Evolutionary conservation across 2,329 filamentous ascomycete species (phyloP).

Genomic region (Verticillium isaacii): DNA sequence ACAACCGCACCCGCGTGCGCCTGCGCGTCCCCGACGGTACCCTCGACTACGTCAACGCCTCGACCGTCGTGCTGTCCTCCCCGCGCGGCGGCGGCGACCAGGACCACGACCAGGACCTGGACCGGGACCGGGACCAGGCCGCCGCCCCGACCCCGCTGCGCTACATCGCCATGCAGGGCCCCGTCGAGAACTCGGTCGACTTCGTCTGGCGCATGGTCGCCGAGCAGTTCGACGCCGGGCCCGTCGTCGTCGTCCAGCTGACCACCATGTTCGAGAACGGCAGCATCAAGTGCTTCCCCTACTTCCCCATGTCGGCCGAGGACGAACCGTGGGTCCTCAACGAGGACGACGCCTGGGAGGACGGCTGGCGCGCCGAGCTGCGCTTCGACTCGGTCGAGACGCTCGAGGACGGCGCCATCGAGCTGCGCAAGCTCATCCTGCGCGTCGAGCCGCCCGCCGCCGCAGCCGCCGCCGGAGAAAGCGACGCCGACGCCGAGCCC

Average conservation of each 20-base stretch:
- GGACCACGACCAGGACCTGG: no score
- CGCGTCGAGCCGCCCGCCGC: slow-evolving; percentile 30
- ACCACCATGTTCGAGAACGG: slow-evolving; percentile 79
- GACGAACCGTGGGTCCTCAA: slow-evolving; percentile 54
- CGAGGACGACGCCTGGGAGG: slow-evolving; percentile 57
- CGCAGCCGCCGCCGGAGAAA: neutral
- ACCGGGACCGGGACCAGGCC: slow-evolving; percentile 14
- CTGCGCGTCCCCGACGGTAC: slow-evolving; percentile 70
- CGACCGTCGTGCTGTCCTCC: slow-evolving; percentile 56
- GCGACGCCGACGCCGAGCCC: slow-evolving; percentile 18
- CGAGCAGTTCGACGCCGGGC: slow-evolving; percentile 60
- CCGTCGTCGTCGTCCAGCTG: slow-evolving; percentile 88
- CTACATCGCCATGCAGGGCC: slow-evolving; percentile 94
- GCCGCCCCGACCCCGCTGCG: slow-evolving; percentile 34
- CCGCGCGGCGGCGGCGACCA: slow-evolving; percentile 22
- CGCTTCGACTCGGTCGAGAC: slow-evolving; percentile 60
- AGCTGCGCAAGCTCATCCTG: slow-evolving; percentile 69
- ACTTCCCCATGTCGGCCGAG: slow-evolving; percentile 64
- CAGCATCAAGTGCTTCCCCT: slow-evolving; percentile 81
- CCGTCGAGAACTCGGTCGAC: slow-evolving; percentile 67
- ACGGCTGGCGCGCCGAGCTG: slow-evolving; percentile 65
- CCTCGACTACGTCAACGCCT: slow-evolving; percentile 80
- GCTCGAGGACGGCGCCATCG: slow-evolving; percentile 52
- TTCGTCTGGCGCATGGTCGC: slow-evolving; percentile 97
- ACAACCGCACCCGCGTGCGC: slow-evolving; percentile 78